These are phyloP conservation scores for Yamadazyma blattariae DNA, from an alignment of 1,139 yeast species.

Conservation along the genomic window DNA sequence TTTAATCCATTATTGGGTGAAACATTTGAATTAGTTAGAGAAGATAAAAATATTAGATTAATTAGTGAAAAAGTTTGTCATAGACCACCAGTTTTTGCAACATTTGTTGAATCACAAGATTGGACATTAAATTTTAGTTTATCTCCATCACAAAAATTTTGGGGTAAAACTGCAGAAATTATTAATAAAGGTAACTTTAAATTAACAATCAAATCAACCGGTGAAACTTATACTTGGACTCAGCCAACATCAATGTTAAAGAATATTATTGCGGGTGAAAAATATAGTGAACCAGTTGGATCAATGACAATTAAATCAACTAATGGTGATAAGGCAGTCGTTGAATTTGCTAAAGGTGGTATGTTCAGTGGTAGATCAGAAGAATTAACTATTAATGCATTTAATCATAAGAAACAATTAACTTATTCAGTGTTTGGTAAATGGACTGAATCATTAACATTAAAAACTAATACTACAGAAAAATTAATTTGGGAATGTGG, in stretches of 20 bases:
- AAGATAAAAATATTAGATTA: conserved; percentile 66
- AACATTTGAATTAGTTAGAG: conserved; percentile 80
- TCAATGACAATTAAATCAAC: conserved; percentile 66
- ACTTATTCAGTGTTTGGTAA: conserved; percentile 57
- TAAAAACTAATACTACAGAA: conserved; percentile 40
- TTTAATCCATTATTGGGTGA: conserved; percentile 91
- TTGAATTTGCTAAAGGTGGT: conserved; percentile 68
- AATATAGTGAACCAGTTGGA: conserved; percentile 86
- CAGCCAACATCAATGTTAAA: conserved; percentile 83
- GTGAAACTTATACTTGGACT: conserved; percentile 73
- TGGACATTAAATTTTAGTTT: conserved; percentile 82
- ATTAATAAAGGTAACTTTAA: conserved; percentile 68
- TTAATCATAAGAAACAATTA: conserved; percentile 34
- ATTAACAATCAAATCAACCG: conserved; percentile 54
- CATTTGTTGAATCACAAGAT: conserved; percentile 63
- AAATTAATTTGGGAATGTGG: conserved; percentile 66
- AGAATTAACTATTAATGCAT: conserved; percentile 60
- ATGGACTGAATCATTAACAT: conserved; percentile 67
- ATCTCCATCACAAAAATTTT: conserved; percentile 83
- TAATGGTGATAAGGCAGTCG: conserved; percentile 63
- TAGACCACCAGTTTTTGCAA: conserved; percentile 79
- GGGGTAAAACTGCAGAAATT: conserved; percentile 92
- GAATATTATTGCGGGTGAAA: conserved; percentile 91
- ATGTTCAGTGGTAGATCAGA: conserved; percentile 90
- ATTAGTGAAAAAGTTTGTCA: conserved; percentile 80